Conservation (phyloP, 768 basidiomycete species). For the Cantharellus anzutake region DNA sequence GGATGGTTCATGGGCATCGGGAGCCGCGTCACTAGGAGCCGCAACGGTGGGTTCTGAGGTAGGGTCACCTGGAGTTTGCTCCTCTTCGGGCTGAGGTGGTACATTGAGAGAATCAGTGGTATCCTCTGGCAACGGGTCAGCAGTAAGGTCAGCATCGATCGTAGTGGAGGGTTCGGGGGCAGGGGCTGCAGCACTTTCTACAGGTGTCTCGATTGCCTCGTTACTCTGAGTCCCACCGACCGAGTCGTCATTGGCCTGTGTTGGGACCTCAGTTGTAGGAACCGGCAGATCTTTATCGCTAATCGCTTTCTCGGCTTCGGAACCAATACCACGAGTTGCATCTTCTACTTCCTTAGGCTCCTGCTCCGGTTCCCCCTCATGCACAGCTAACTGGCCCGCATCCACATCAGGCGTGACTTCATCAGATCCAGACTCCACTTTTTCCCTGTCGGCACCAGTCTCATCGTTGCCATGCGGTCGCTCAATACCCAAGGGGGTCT, state of each 20-base stretch:
- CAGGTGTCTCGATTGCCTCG: background rate
- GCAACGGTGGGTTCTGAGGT: too few species aligned
- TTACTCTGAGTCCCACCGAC: background rate
- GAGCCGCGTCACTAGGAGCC: background rate
- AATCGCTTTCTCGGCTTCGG: background rate
- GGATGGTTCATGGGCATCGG: background rate
- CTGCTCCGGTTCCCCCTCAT: too few species aligned
- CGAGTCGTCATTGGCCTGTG: background rate
- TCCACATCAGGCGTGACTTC: background rate
- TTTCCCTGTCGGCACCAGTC: too few species aligned
- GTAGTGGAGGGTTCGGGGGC: background rate
- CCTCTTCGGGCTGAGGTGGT: too few species aligned
- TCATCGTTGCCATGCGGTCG: too few species aligned
- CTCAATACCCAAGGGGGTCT: too few species aligned
- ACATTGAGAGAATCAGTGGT: too few species aligned
- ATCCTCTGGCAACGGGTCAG: too few species aligned
- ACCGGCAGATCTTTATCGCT: background rate
- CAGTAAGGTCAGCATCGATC: background rate
- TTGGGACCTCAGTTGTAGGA: background rate
- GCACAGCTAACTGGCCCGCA: background rate
- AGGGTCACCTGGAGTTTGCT: too few species aligned
- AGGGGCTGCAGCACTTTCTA: background rate
- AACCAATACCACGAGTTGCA: background rate
- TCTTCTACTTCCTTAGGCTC: too few species aligned
- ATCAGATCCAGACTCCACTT: background rate